Conservation (phyloP, 2,329 filamentous ascomycete species). For the Phyllosticta paracitricarpa region DNA sequence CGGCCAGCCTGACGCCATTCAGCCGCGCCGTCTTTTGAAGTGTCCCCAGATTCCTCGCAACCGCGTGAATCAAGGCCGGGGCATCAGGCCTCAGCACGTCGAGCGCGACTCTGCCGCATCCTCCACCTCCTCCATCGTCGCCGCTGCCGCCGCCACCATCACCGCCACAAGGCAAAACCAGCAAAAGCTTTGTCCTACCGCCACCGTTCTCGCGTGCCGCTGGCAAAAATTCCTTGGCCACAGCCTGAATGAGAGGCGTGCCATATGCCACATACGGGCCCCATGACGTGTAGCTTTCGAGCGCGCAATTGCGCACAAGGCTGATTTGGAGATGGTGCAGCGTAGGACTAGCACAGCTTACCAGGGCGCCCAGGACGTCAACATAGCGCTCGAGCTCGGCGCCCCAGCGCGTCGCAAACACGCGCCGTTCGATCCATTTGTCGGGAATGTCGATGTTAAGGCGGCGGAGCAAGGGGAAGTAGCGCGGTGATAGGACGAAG, state of each 20-base stretch:
- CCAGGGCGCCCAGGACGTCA: neutral
- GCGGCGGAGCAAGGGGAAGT: conserved; percentile 3
- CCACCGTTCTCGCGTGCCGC: neutral
- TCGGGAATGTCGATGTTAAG: conserved; percentile 9
- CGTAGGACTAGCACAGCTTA: neutral
- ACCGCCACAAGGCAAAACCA: conserved; percentile 3
- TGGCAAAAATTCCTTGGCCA: neutral
- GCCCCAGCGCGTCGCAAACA: conserved; percentile 2
- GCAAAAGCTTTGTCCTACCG: neutral
- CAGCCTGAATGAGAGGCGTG: conserved; percentile 4
- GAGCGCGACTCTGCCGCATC: neutral
- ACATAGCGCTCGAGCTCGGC: conserved; percentile 4
- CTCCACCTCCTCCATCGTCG: neutral
- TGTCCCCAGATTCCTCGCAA: conserved; percentile 5
- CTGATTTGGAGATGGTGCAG: conserved; percentile 6
- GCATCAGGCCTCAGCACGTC: conserved; percentile 8
- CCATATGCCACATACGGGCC: conserved; percentile 3
- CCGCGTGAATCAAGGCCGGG: conserved; percentile 5
- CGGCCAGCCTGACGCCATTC: conserved; percentile 3
- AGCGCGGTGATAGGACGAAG: conserved; percentile 7
- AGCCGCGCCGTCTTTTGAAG: conserved; percentile 8
- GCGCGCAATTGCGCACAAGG: conserved; percentile 8
- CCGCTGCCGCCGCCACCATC: neutral
- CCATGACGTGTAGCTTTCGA: conserved; percentile 10
- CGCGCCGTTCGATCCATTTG: conserved; percentile 5